phyloP scores from a whole-genome alignment of 2,329 filamentous ascomycete genomes.

The Diatrype stigma region DNA sequence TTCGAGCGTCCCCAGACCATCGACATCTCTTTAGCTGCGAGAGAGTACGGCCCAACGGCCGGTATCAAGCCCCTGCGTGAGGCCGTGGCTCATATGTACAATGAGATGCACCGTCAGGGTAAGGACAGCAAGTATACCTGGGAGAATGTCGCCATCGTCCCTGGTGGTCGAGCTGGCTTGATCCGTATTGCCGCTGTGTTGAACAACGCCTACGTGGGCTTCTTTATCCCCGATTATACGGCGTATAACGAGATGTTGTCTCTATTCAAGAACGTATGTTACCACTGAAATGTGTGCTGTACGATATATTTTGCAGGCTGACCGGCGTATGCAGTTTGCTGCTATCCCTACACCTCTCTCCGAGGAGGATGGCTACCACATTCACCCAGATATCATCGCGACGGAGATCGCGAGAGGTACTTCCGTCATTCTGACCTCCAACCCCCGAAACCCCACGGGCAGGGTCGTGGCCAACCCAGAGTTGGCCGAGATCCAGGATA shows the following conservation, averaged over 20 bases:
- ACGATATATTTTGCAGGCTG: conserved; percentile 4
- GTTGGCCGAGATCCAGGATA: conserved; percentile 84
- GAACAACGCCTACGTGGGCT: conserved; percentile 86
- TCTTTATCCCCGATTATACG: conserved; percentile 94
- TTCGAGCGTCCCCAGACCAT: conserved; percentile 78
- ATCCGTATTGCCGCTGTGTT: conserved; percentile 93
- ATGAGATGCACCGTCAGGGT: conserved; percentile 82
- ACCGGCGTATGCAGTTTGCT: conserved; percentile 59
- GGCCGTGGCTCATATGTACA: conserved; percentile 89
- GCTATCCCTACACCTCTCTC: conserved; percentile 82
- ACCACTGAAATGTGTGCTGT: not conserved
- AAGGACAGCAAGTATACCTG: conserved; percentile 89
- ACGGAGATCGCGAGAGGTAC: conserved; percentile 85
- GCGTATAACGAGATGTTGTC: conserved; percentile 98
- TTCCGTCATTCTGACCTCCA: conserved; percentile 87
- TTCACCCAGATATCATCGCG: conserved; percentile 87
- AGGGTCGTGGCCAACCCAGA: conserved; percentile 82
- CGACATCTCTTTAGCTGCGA: conserved; percentile 70
- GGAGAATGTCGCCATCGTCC: conserved; percentile 97
- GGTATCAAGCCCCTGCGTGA: conserved; percentile 88
- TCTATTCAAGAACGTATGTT: conserved; percentile 77
- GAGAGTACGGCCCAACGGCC: conserved; percentile 91
- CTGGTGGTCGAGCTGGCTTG: conserved; percentile 84
- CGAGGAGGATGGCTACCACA: conserved; percentile 84
- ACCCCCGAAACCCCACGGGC: conserved; percentile 91